Base-by-base conservation (phyloP, 352 stramenopile genomes). In the Nothophytophthora sp. region DNA sequence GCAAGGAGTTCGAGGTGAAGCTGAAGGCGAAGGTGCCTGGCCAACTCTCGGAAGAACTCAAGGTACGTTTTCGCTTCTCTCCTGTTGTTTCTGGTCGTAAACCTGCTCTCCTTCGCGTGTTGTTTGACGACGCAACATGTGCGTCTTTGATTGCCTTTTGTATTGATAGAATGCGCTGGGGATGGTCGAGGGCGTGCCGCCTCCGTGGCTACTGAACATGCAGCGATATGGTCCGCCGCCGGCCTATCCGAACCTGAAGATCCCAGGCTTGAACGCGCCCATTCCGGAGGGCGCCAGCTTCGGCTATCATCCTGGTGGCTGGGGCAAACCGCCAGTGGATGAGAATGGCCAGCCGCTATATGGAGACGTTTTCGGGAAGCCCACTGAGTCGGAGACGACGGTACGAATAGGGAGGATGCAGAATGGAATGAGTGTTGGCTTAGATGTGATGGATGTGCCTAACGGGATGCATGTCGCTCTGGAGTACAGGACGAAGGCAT, bases 121-220 rank as follows among this genome's bases (percentile, higher is more conserved):
- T 50, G 18, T 20, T 7, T 23, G 18, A 16, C 8, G 12, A n/a
- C n/a, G n/a, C n/a, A n/a, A n/a, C n/a, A n/a, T n/a, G n/a, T n/a
- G n/a, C n/a, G n/a, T n/a, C n/a, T n/a, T n/a, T n/a, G n/a, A n/a
- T n/a, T n/a, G n/a, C n/a, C n/a, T n/a, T n/a, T n/a, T 22, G n/a
- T 30, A 6, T 15, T 11, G 18, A 7, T 29, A 76, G 50, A 82
- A 91, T 63, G 97, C 97, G 13, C 82, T 99, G 2, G 96, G 95
- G 24, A 99, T 99, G 94, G 67, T 85, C 20, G 85, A 95, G 47
- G 84, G 76, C 5, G 79, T 91, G 24, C 97, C 97, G 23, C 97
- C 96, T 24, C 97, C 97, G 15, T 99, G 96, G 97, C 81, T 99
- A 1, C 85, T 99, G 34, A 99, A 99, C 62, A 98, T 99, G 86